Base-by-base conservation (phyloP, 169 alveolate genomes). In the Condylostoma magnum region DNA sequence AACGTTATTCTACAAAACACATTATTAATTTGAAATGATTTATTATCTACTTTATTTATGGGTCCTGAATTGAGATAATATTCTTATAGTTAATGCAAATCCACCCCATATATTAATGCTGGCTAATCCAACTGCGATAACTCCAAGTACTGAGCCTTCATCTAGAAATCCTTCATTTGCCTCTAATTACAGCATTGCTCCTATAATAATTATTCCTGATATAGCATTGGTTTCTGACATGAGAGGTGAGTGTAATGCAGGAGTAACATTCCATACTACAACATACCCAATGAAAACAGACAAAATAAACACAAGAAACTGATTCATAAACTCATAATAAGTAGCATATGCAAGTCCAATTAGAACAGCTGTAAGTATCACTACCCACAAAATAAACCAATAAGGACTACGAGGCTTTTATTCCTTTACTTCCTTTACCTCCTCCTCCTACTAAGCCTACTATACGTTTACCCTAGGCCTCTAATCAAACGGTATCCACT, bases 141-240 rank as follows among this genome's bases (percentile, higher is more conserved):
- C 15, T 5, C 79, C 79, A 69, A 76, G 46, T 22, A 66, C 20
- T 30, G 79, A 50, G 6, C 60, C 68, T 12, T 33, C 56, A 30
- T 74, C 81, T 3, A 58, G 50, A 6, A 75, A 54, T 8, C 71
- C 68, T 31, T 74, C 37, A 27, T 58, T 27, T 28, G 79, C 69
- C 41, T 54, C 76, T 34, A 89, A 79, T 31, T 83, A 87, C 30
- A 86, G 74, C 90, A 92, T 84, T 60, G 95, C 93, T 65, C 97
- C 97, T 55, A 87, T 88, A 20, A 87, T 85, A 54, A 87, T 92
- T 56, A 92, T 83, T 44, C 95, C 97, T 37, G 95, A 92, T 74
- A 93, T 90, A 69, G 98, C 98, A 69, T 94, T 93, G 54, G 98
- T 94, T 50, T 91, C 95, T 44, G 97, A 91, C 95, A 94, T 94